phyloP scores from a whole-genome alignment of 2,329 filamentous ascomycete genomes.

The Colletotrichum shisoi region DNA sequence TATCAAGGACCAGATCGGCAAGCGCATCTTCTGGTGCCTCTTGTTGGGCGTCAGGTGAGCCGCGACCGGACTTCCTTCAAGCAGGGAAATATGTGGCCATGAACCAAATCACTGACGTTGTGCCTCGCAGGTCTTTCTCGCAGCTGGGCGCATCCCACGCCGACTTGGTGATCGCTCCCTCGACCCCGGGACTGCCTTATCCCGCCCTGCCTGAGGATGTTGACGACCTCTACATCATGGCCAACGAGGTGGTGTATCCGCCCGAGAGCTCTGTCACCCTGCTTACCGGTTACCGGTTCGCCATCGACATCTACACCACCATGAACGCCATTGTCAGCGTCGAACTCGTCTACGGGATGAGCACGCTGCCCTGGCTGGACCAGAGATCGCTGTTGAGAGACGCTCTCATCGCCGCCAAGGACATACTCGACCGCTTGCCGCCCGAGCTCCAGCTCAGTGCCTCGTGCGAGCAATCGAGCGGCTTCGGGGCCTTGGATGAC shows the following conservation, averaged over 20 bases:
- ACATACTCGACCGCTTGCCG: conserved; percentile 72
- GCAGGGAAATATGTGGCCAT: neutral
- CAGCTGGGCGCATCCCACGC: conserved; percentile 77
- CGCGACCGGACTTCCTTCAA: neutral
- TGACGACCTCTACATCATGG: conserved; percentile 81
- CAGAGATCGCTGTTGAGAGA: conserved; percentile 77
- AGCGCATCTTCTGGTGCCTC: conserved; percentile 85
- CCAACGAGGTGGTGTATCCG: conserved; percentile 74
- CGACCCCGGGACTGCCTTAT: conserved; percentile 77
- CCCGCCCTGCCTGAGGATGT: conserved; percentile 82
- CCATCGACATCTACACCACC: conserved; percentile 78
- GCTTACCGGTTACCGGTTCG: conserved; percentile 81
- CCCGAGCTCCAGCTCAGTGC: conserved; percentile 69
- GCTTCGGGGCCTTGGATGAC: conserved; percentile 55
- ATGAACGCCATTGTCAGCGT: conserved; percentile 82
- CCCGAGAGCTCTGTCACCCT: conserved; percentile 72
- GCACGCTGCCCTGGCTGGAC: conserved; percentile 78
- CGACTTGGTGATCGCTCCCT: conserved; percentile 77
- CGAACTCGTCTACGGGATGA: conserved; percentile 82
- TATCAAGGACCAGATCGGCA: conserved; percentile 75
- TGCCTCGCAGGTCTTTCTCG: conserved; percentile 68
- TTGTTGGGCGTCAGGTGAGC: conserved; percentile 74
- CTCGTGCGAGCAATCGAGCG: conserved; percentile 48
- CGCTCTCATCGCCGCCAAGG: conserved; percentile 74
- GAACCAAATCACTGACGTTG: conserved; percentile 35